Conservation (phyloP, 257 asterid genomes). For the Lycium ferocissimum region DNA sequence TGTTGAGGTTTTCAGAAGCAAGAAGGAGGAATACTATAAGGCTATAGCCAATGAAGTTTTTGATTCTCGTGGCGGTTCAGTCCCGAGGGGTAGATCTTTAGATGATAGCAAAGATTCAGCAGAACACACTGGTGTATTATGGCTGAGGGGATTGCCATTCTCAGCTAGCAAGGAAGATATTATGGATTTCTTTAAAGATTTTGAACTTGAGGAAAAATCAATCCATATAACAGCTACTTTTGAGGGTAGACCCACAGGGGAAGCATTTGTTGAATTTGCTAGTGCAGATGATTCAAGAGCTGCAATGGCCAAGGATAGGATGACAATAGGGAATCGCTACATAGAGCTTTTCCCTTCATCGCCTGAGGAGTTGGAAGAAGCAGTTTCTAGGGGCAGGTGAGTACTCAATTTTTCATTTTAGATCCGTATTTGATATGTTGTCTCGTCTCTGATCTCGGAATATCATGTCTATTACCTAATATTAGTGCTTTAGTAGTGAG, state of each 20-base stretch:
- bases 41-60: conserved; percentile 83
- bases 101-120: conserved; percentile 78
- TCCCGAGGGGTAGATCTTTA: conserved; percentile 73
- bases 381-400: conserved; percentile 88
- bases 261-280: conserved; percentile 91
- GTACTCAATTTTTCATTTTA: conserved; percentile 11
- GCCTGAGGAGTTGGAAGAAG: conserved; percentile 87
- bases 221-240: conserved; percentile 71
- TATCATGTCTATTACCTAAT: conserved; percentile 6
- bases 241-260: conserved; percentile 93
- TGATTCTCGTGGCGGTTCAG: conserved; percentile 73
- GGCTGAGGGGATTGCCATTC: conserved; percentile 93
- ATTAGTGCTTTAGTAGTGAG: background rate
- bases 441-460: background rate
- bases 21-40: conserved; percentile 87
- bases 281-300: conserved; percentile 81
- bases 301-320: conserved; percentile 95
- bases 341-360: conserved; percentile 93
- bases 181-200: conserved; percentile 76
- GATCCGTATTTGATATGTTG: conserved; percentile 22
- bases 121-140: conserved; percentile 82
- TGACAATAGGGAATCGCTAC: conserved; percentile 79
- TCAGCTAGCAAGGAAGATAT: conserved; percentile 78
- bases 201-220: conserved; percentile 69
- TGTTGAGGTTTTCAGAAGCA: conserved; percentile 90